Conservation (phyloP, 2,329 filamentous ascomycete genomes). For the Alternaria incomplexa region DNA sequence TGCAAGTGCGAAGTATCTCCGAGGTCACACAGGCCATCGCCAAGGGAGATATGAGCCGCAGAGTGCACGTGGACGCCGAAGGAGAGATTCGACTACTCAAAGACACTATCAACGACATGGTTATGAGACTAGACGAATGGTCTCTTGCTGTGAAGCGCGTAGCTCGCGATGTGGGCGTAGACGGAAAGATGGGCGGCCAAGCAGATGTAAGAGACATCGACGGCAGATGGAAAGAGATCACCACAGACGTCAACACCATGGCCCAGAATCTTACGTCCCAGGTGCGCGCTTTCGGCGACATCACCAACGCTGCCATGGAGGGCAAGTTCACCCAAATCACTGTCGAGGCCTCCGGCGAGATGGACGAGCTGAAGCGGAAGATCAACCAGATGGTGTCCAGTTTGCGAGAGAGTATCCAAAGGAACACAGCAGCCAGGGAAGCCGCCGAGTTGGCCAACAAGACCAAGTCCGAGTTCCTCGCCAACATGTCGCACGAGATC, state of each 20-base stretch:
- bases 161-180: slow-evolving; percentile 94
- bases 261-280: slow-evolving; percentile 84
- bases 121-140: slow-evolving; percentile 92
- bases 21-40: slow-evolving; percentile 94
- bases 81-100: slow-evolving; percentile 94
- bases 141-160: slow-evolving; percentile 95
- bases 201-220: slow-evolving; percentile 92
- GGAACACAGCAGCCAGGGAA: slow-evolving; percentile 93
- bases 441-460: slow-evolving; percentile 96
- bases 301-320: slow-evolving; percentile 96
- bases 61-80: slow-evolving; percentile 93
- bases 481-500: slow-evolving; percentile 99
- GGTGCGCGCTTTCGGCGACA: slow-evolving; percentile 96
- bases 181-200: slow-evolving; percentile 98
- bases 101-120: slow-evolving; percentile 99
- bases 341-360: slow-evolving; percentile 95
- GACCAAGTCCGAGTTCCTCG: slow-evolving; percentile 97
- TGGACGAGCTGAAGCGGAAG: slow-evolving; percentile 98
- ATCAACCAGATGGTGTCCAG: slow-evolving; percentile 99
- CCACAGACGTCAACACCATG: slow-evolving; percentile 95
- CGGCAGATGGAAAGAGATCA: slow-evolving; percentile 98
- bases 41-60: slow-evolving; percentile 93
- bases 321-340: slow-evolving; percentile 98
- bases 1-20: slow-evolving; percentile 85
- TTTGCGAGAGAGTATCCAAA: slow-evolving; percentile 91